Conservation (phyloP, 1,139 yeast species). For the Lodderomyces jiufengensis region DNA sequence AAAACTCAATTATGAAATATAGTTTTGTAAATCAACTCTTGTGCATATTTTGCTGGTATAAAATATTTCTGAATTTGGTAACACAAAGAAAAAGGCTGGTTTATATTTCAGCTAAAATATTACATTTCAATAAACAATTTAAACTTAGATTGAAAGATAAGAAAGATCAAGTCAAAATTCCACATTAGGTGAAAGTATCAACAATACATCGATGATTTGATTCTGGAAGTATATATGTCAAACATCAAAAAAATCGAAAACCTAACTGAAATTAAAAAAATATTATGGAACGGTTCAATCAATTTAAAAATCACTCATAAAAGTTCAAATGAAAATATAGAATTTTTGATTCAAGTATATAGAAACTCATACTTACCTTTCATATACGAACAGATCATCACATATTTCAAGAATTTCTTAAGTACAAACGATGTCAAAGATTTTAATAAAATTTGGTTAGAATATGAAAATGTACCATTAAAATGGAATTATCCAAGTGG, state of each 20-base stretch:
- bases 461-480: conserved; percentile 58
- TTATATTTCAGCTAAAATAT: too few species aligned
- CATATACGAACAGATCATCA: conserved; percentile 37
- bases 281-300: conserved; percentile 56
- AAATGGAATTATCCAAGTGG: conserved; percentile 84
- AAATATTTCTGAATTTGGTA: too few species aligned
- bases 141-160: too few species aligned
- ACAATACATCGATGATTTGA: too few species aligned
- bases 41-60: too few species aligned
- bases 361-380: conserved; percentile 61
- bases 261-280: conserved; percentile 24
- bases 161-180: too few species aligned
- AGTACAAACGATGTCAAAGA: conserved; percentile 15
- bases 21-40: too few species aligned
- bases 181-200: too few species aligned
- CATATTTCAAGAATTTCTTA: conserved; percentile 40
- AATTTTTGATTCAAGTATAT: conserved; percentile 23
- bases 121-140: too few species aligned
- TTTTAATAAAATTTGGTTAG: conserved; percentile 55
- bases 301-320: conserved; percentile 33
- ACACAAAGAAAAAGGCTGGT: too few species aligned
- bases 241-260: neutral
- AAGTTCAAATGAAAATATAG: conserved; percentile 8
- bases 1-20: too few species aligned
- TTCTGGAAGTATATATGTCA: too few species aligned